These are phyloP conservation scores for Graphilbum fragrans DNA, from an alignment of 2,329 filamentous ascomycete genomes.

Conservation along the genomic window DNA sequence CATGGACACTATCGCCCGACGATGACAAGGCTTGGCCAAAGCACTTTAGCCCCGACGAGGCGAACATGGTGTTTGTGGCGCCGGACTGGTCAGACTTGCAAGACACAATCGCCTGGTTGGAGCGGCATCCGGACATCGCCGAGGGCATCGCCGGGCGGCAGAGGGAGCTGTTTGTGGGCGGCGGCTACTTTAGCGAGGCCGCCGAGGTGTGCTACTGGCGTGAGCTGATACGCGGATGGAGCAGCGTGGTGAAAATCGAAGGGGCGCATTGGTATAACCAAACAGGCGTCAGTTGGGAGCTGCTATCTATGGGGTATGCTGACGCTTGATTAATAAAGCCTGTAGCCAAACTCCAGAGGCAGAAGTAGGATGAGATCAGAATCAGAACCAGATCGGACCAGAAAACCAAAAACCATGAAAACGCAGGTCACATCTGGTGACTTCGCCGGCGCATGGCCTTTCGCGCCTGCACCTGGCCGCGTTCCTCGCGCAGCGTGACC, in stretches of 20 bases:
- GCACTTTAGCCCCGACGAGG: constrained; percentile 17
- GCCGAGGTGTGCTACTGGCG: constrained; percentile 37
- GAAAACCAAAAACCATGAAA: too few species aligned
- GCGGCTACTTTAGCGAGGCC: constrained; percentile 28
- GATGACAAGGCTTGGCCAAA: constrained; percentile 20
- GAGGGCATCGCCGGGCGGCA: constrained; percentile 29
- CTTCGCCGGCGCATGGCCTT: constrained; percentile 21
- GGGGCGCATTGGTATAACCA: constrained; percentile 15
- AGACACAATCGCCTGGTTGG: constrained; percentile 27
- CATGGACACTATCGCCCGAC: too few species aligned
- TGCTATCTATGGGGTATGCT: constrained; percentile 1
- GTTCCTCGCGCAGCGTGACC: constrained; percentile 57
- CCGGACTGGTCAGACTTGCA: constrained; percentile 34
- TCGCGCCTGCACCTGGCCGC: constrained; percentile 25
- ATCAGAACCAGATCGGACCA: too few species aligned
- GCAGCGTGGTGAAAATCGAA: constrained; percentile 19
- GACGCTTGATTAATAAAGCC: too few species aligned
- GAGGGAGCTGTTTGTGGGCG: constrained; percentile 22
- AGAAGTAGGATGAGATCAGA: too few species aligned
- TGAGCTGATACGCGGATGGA: constrained; percentile 30
- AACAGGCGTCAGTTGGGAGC: constrained; percentile 4
- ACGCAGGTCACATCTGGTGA: too few species aligned
- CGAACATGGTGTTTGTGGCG: constrained; percentile 30
- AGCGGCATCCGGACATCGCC: constrained; percentile 23
- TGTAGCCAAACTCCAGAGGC: too few species aligned